A percentile compares a stretch with the other conserved stretches of the same genome.
phyloP scores from a whole-genome alignment of 2,329 filamentous ascomycete genomes.

The Fusarium chlamydosporum region DNA sequence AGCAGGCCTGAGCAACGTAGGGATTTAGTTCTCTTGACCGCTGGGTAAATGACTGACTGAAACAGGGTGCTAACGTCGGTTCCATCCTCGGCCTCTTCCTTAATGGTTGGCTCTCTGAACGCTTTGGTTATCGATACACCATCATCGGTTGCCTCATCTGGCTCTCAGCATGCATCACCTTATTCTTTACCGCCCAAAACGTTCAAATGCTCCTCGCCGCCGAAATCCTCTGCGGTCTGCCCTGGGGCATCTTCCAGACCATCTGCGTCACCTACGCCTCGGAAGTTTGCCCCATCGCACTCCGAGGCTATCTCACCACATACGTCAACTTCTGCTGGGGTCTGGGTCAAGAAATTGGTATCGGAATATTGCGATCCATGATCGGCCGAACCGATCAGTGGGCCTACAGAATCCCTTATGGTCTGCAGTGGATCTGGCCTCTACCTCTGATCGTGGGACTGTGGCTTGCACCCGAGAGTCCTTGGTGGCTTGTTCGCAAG shows the following conservation, averaged over 20 bases:
- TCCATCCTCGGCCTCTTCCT: constrained; percentile 46
- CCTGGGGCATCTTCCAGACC: constrained; percentile 47
- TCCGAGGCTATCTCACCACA: constrained; percentile 79
- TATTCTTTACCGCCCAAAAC: constrained; percentile 46
- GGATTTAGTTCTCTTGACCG: not conserved
- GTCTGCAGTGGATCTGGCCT: constrained; percentile 84
- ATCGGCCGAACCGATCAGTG: constrained; percentile 74
- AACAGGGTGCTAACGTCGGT: constrained; percentile 39
- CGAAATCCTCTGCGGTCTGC: constrained; percentile 44
- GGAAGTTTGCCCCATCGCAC: constrained; percentile 74
- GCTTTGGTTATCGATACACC: constrained; percentile 43
- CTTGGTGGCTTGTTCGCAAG: constrained; percentile 81
- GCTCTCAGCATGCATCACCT: constrained; percentile 40
- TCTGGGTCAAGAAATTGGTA: constrained; percentile 78
- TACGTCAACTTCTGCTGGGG: constrained; percentile 86
- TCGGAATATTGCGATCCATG: constrained; percentile 80
- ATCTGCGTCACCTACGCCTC: constrained; percentile 59
- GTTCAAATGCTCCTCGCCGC: constrained; percentile 44
- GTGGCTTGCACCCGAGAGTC: constrained; percentile 77
- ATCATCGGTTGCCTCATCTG: constrained; percentile 43
- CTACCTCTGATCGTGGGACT: constrained; percentile 75
- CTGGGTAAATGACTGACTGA: not conserved
- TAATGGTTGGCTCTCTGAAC: constrained; percentile 42
- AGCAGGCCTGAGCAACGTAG: constrained; percentile 42
- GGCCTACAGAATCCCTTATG: constrained; percentile 79